Evolutionary conservation across 805 yeast species (phyloP), one percentile per base, ranked within the genome.

Genomic region (Ascoidea tarda): DNA sequence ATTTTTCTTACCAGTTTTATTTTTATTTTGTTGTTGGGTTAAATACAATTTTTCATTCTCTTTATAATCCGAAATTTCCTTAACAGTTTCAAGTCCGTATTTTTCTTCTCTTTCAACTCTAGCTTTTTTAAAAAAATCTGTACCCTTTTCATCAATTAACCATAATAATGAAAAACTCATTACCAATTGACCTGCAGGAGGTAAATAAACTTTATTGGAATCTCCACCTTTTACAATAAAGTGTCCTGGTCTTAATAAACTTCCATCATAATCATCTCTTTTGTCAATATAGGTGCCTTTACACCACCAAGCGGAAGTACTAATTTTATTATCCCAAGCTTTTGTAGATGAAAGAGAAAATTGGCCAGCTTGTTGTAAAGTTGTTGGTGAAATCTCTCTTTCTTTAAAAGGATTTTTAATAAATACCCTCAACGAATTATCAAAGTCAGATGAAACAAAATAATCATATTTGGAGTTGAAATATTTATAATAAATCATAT

Each of bases 161-260:
- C 95, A 87, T 53, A 87, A 61, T 51, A 93, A 74, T 0, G 86
- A 96, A 59, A 90, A 73, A 0, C 99, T 99, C 93, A 93, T 84
- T 1, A 82, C 88, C 60, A 90, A 65, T 59, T 83, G 95, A n/a
- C 83, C 75, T 4, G 96, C 87, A 2, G 70, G 81, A 0, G 90
- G 87, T 58, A 90, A 69, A 57, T 70, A 76, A 16, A 73, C 75
- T 60, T 80, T 82, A 32, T 75, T 77, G 49, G 73, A 73, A 50
- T 66, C 67, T 21, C 28, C 28, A 32, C 77, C 77, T 48, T 77
- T 71, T 51, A 77, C 70, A 51, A 74, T 74, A 55, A 90, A 75
- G 49, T 72, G 66, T 3, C 91, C 93, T 4, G 84, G 69, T 0
- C 81, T 75, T 49, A 89, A 67, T 28, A 82, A 69, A 5, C 72